phyloP scores from a whole-genome alignment of 805 yeast genomes.

The Yarrowia porcina region DNA sequence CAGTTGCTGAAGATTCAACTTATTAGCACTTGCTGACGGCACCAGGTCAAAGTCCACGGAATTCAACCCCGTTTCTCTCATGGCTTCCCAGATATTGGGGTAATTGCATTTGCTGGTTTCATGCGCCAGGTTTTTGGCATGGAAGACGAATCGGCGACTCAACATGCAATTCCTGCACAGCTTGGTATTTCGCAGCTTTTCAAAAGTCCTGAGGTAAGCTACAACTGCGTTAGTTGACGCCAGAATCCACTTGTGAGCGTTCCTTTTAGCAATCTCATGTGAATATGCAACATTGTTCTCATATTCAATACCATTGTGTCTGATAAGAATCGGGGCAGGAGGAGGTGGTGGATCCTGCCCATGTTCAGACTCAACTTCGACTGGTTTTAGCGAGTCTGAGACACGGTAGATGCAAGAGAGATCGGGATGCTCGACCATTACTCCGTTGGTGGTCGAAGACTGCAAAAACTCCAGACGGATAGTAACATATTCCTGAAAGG shows the following conservation, averaged over 20 bases:
- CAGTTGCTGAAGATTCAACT: background rate
- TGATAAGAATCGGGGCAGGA: background rate
- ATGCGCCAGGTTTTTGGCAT: background rate
- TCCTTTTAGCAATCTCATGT: constrained; percentile 4
- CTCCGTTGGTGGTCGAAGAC: background rate
- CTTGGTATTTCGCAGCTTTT: background rate
- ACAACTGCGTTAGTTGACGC: background rate
- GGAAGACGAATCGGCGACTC: background rate
- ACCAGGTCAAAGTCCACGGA: background rate
- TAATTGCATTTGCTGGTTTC: background rate
- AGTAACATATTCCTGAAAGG: background rate
- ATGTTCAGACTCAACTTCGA: background rate
- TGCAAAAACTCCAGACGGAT: background rate
- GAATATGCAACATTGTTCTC: background rate
- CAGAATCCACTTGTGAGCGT: background rate
- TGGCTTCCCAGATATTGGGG: background rate
- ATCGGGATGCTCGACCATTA: background rate
- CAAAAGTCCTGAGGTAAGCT: background rate
- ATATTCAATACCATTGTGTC: background rate
- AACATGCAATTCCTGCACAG: background rate
- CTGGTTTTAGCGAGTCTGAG: background rate
- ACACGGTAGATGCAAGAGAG: background rate
- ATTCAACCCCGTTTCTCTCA: background rate
- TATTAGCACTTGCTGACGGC: background rate
- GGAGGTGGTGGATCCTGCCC: background rate